Evolutionary conservation across 2,329 filamentous ascomycete genomes (phyloP).

Genomic region (Penicillium brevicompactum): DNA sequence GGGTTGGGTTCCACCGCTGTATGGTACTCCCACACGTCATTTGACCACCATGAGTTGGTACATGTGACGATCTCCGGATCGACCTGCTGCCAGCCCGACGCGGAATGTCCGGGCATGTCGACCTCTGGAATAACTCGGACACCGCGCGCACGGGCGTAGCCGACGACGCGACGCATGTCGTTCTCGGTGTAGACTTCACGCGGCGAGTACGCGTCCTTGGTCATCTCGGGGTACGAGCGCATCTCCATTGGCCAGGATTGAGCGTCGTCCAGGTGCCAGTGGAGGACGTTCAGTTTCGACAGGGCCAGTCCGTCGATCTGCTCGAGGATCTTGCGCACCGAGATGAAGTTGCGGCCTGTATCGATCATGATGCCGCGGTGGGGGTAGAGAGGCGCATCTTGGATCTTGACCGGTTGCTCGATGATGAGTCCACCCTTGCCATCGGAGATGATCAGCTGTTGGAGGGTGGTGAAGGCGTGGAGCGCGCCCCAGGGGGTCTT

Average conservation of each 20-base stretch:
- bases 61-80: conserved; percentile 60
- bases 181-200: conserved; percentile 50
- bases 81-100: conserved; percentile 59
- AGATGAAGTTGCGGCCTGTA: conserved; percentile 57
- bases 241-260: conserved; percentile 60
- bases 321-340: conserved; percentile 54
- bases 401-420: conserved; percentile 56
- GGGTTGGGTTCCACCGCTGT: conserved; percentile 61
- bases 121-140: conserved; percentile 64
- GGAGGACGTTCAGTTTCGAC: conserved; percentile 60
- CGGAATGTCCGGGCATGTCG: conserved; percentile 63
- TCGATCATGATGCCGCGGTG: conserved; percentile 60
- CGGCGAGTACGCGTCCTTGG: conserved; percentile 56
- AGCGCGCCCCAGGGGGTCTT: conserved; percentile 58
- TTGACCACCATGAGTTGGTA: conserved; percentile 62
- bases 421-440: conserved; percentile 49
- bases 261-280: conserved; percentile 59
- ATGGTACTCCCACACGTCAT: conserved; percentile 57
- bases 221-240: conserved; percentile 54
- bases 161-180: conserved; percentile 49
- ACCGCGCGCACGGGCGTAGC: conserved; percentile 56
- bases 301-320: conserved; percentile 59
- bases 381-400: conserved; percentile 55
- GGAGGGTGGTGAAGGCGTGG: conserved; percentile 60
- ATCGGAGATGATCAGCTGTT: conserved; percentile 57